These are phyloP conservation scores for Colletotrichum theobromicola DNA, from an alignment of 2,329 filamentous ascomycete genomes.

Conservation along the genomic window DNA sequence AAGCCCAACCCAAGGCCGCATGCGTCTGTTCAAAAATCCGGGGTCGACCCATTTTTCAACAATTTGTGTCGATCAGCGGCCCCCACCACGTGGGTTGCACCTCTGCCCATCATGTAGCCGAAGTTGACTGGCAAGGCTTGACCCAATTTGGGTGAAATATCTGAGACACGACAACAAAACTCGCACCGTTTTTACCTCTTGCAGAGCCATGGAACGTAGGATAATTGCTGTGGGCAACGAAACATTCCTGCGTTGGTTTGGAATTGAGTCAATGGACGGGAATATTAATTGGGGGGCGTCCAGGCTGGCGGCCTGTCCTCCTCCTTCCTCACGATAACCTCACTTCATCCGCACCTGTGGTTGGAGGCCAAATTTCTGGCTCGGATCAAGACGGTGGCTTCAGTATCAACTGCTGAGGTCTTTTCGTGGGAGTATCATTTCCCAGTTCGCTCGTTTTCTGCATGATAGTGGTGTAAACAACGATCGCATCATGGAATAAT, in stretches of 20 bases:
- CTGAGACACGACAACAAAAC: slow-evolving; percentile 5
- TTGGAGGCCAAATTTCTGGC: neutral
- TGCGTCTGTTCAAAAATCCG: neutral
- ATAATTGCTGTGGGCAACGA: slow-evolving; percentile 12
- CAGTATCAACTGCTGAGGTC: neutral
- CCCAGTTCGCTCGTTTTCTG: neutral
- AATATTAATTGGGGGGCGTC: neutral
- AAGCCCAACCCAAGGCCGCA: neutral
- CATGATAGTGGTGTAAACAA: neutral
- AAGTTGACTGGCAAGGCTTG: neutral
- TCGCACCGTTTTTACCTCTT: neutral
- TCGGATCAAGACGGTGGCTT: neutral
- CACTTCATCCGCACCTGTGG: neutral
- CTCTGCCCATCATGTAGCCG: neutral
- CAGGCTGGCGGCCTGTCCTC: neutral
- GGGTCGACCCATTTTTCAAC: neutral
- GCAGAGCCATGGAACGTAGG: neutral
- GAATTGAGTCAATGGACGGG: neutral
- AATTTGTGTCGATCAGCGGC: neutral
- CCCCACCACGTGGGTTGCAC: neutral
- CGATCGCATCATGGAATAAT: neutral
- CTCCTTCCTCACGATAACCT: neutral
- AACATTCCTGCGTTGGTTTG: neutral
- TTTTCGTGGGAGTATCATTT: neutral
- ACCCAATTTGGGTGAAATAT: neutral